Evolutionary conservation across 352 stramenopile genomes (phyloP).

Genomic region (Pythium rishiriense): DNA sequence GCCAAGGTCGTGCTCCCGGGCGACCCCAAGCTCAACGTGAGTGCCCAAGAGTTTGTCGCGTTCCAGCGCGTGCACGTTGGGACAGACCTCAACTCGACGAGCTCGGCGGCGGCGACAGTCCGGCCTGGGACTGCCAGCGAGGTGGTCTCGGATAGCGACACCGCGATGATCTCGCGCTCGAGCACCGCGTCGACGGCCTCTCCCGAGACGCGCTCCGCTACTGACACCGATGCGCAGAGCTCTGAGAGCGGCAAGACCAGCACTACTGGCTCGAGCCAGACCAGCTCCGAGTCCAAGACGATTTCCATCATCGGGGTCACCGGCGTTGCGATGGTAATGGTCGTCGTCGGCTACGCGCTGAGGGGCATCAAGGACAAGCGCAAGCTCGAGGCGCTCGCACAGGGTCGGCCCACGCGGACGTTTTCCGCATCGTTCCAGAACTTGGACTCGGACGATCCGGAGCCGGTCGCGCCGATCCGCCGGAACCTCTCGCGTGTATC

Average conservation of each 20-base stretch:
- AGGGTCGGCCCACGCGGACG: background rate
- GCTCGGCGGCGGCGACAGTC: background rate
- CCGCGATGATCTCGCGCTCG: background rate
- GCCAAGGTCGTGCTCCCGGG: slow-evolving; percentile 55
- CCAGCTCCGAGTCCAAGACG: slow-evolving; percentile 1
- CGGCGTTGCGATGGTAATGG: slow-evolving; percentile 2
- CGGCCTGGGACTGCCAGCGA: background rate
- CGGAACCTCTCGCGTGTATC: background rate
- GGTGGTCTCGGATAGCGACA: slow-evolving; percentile 2
- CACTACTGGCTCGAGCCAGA: background rate
- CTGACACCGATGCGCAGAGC: background rate
- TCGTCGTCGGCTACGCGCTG: slow-evolving; percentile 16
- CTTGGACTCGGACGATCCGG: background rate
- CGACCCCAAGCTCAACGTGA: slow-evolving; percentile 40
- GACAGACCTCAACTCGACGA: background rate
- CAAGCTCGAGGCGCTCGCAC: slow-evolving; percentile 4
- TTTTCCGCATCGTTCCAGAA: slow-evolving; percentile 4
- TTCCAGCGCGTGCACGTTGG: slow-evolving; percentile 31
- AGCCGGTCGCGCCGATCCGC: slow-evolving; percentile 1
- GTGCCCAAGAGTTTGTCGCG: slow-evolving; percentile 59
- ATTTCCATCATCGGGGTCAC: slow-evolving; percentile 12
- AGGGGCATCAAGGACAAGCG: slow-evolving; percentile 7
- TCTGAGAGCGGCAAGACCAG: background rate
- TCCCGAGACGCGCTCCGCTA: background rate
- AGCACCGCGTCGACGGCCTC: background rate